Evolutionary conservation across 2,329 filamentous ascomycete species (phyloP), one percentile per base, ranked within the genome.

Genomic region (Colletotrichum sp.): DNA sequence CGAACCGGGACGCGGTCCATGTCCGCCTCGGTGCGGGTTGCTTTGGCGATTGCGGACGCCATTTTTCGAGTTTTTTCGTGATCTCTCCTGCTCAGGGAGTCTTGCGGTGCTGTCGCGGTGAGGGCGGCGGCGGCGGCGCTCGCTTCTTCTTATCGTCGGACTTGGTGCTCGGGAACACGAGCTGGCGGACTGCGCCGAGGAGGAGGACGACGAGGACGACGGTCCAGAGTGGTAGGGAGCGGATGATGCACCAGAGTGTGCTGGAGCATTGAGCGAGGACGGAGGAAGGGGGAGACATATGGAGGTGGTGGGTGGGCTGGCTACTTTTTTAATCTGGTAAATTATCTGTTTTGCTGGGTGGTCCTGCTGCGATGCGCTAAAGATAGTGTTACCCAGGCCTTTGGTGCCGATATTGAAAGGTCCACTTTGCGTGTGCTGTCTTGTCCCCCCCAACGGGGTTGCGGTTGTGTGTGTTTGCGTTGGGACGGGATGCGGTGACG

Each of bases 201-300:
- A 86, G 75, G 16, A 87, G 75, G 34, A 87, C 73, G 8, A 84
- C 52, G 16, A 89, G 63, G 10, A 84, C 87, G 69, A 87, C 79
- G 34, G 81, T 78, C 87, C 87, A 89, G 74, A 89, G 85, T 49
- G 86, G 83, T 26, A 84, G 77, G 52, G 81, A 83, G 77, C 86
- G 85, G 26, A 85, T 78, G 76, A 85, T 79, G 80, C 87, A 89
- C 78, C 87, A 77, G 72, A 86, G 78, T 3, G 85, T 86, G 76
- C 80, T 86, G 49, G 85, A 85, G 80, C 87, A 88, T 85, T 86
- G 86, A 60, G 84, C 81, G 69, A 85, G 80, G 65, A 86, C 79
- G 44, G 77, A 78, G 44, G 77, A 78, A 64, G 67, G 66, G 60
- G 49, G 26, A 34, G 72, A 10, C 62, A 75, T 72, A 18, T 69